Evolutionary conservation across 306 rosid genomes (phyloP), one percentile per base, ranked within the genome.

Genomic region (Alnus glutinosa): DNA sequence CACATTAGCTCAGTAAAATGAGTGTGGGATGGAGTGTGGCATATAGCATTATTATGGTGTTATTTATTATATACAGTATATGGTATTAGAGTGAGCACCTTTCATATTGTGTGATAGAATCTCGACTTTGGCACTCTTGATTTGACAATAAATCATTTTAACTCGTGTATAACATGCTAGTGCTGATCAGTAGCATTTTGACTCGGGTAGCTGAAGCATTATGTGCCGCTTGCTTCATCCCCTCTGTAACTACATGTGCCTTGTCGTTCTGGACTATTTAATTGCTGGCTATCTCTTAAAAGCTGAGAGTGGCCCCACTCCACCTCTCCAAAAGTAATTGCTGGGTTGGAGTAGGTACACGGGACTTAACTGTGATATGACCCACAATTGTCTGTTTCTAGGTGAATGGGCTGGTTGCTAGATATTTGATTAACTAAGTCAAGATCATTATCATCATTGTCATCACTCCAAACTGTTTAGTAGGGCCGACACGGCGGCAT

Each of bases 191-290:
- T 61, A 79, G 78, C 67, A 51, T 67, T 13, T 79, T 81, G 69
- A 64, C 63, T 54, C 6, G 81, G 91, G 94, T 90, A 73, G 91
- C 80, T 90, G 89, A 76, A 80, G 70, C 73, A 77, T 89, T 86
- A 85, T 83, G 46, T 68, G 82, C 82, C 77, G 86, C 86, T 83
- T 90, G 87, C 82, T 76, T 83, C 77, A 70, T 77, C 83, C 86
- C 84, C 77, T 77, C 86, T 76, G 86, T 80, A 83, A 84, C 68
- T 78, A 85, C 96, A 87, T 81, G 93, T 85, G 88, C 87, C 54
- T 77, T 42, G 55, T 79, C 64, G 88, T 83, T 79, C 91, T 80
- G 74, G 84, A 83, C 85, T 87, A 87, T 80, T 92, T 79, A 74
- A 73, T 81, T 86, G 86, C 84, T 76, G 75, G 64, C 52, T 75